phyloP scores from a whole-genome alignment of 2,329 filamentous ascomycete species.

The Cyclaneusma minus region DNA sequence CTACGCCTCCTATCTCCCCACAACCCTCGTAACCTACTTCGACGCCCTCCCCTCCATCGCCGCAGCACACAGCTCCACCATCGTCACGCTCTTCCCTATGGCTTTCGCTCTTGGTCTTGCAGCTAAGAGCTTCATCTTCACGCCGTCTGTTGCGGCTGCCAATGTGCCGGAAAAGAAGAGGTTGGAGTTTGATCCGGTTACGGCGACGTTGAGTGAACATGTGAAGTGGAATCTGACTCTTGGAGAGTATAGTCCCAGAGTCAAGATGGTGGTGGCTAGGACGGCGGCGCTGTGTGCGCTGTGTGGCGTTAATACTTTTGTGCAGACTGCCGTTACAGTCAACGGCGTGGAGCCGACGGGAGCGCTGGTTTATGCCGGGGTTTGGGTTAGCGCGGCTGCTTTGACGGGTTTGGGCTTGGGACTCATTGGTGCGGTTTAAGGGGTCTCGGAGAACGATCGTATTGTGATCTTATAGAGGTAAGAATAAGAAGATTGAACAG shows the following conservation, averaged over 20 bases:
- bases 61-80: conserved; percentile 47
- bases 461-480: too few relatives aligned
- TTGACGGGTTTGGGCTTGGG: conserved; percentile 41
- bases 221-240: conserved; percentile 48
- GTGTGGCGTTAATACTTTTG: conserved; percentile 41
- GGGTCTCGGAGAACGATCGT: conserved; percentile 1
- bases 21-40: conserved; percentile 62
- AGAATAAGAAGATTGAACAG: too few relatives aligned
- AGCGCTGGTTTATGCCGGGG: conserved; percentile 53
- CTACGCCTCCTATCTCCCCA: conserved; percentile 55
- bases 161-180: conserved; percentile 31
- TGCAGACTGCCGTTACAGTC: conserved; percentile 51
- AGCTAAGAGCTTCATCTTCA: conserved; percentile 64
- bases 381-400: conserved; percentile 56
- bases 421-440: conserved; percentile 31
- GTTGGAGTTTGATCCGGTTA: conserved; percentile 44
- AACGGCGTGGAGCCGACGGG: conserved; percentile 55
- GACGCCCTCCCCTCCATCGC: conserved; percentile 52
- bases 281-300: conserved; percentile 43
- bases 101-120: conserved; percentile 48
- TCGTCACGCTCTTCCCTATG: conserved; percentile 42
- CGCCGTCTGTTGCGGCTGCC: conserved; percentile 37
- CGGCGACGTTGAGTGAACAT: conserved; percentile 53
- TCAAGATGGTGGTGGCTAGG: conserved; percentile 47
- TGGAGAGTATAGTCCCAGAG: conserved; percentile 51